These are phyloP conservation scores for Gynochthodes officinalis DNA, from an alignment of 257 asterid genomes.

Conservation along the genomic window DNA sequence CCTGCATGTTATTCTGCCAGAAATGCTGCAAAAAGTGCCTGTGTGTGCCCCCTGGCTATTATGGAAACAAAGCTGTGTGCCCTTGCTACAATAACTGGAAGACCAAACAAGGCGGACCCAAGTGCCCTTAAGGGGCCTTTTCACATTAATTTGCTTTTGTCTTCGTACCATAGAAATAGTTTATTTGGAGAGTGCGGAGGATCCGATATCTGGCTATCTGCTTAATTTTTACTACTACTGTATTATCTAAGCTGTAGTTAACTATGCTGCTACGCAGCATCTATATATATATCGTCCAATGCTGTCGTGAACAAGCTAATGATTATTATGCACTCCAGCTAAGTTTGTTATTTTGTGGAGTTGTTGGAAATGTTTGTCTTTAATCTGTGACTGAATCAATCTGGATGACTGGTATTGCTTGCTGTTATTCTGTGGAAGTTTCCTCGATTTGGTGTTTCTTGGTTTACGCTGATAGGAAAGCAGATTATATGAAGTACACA, in stretches of 20 bases:
- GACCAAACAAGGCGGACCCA: conserved; percentile 76
- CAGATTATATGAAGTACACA: too few species aligned
- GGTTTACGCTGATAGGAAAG: too few species aligned
- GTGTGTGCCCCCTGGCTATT: conserved; percentile 81
- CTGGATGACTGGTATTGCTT: neutral
- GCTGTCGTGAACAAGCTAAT: neutral
- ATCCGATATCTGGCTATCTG: too few species aligned
- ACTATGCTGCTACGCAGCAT: too few species aligned
- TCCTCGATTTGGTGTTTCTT: neutral
- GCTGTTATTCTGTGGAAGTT: neutral
- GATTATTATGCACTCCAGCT: too few species aligned
- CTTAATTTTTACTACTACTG: too few species aligned
- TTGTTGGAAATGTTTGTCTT: too few species aligned
- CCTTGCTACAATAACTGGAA: conserved; percentile 92
- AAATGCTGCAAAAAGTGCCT: conserved; percentile 75
- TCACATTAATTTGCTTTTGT: neutral
- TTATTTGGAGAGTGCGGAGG: too few species aligned
- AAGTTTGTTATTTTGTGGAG: too few species aligned
- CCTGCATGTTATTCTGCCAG: conserved; percentile 85
- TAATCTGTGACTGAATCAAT: neutral
- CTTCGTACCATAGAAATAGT: too few species aligned
- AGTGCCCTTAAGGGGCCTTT: conserved; percentile 49
- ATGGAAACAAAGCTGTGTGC: conserved; percentile 73
- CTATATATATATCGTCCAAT: too few species aligned
- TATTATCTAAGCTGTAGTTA: too few species aligned